These are phyloP conservation scores for Arthonia radiata DNA, from an alignment of 495 filamentous ascomycete genomes.

Conservation along the genomic window DNA sequence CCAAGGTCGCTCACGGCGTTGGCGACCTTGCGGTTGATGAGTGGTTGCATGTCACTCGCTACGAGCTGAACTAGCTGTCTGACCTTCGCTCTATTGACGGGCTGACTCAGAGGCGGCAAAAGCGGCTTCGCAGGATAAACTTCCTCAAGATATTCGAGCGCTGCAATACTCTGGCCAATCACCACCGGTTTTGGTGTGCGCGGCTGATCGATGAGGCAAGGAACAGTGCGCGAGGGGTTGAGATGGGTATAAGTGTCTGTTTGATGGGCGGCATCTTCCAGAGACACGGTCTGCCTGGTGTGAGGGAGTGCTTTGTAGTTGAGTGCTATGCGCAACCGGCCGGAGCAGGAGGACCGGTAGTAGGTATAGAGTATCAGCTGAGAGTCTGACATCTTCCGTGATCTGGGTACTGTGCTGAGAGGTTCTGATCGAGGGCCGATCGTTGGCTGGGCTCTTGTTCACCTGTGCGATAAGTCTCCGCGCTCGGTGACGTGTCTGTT, in stretches of 20 bases:
- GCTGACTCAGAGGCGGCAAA: slow-evolving; percentile 14
- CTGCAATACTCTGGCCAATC: slow-evolving; percentile 26
- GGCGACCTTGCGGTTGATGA: slow-evolving; percentile 23
- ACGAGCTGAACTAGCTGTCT: slow-evolving; percentile 22
- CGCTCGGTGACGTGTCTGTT: too few relatives aligned
- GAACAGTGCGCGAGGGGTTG: slow-evolving; percentile 25
- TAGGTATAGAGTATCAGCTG: slow-evolving; percentile 26
- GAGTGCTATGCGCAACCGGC: slow-evolving; percentile 25
- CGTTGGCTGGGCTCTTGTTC: too few relatives aligned
- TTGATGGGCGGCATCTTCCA: slow-evolving; percentile 12
- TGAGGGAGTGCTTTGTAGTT: slow-evolving; percentile 21
- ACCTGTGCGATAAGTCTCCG: too few relatives aligned
- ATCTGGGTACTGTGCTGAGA: too few relatives aligned
- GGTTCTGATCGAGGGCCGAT: too few relatives aligned
- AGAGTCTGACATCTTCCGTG: too few relatives aligned
- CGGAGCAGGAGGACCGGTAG: slow-evolving; percentile 31
- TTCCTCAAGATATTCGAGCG: slow-evolving; percentile 29
- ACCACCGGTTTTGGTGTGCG: slow-evolving; percentile 7
- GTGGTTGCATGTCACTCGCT: slow-evolving; percentile 23
- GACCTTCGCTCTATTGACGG: slow-evolving; percentile 14
- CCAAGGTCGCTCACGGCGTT: slow-evolving; percentile 18
- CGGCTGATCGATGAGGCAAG: slow-evolving; percentile 21
- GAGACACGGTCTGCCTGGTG: slow-evolving; percentile 19
- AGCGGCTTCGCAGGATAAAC: slow-evolving; percentile 10
- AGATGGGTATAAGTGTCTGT: too few relatives aligned